These are phyloP conservation scores for Athelia sp. DNA, from an alignment of 1,284 basidiomycete species.

Conservation along the genomic window DNA sequence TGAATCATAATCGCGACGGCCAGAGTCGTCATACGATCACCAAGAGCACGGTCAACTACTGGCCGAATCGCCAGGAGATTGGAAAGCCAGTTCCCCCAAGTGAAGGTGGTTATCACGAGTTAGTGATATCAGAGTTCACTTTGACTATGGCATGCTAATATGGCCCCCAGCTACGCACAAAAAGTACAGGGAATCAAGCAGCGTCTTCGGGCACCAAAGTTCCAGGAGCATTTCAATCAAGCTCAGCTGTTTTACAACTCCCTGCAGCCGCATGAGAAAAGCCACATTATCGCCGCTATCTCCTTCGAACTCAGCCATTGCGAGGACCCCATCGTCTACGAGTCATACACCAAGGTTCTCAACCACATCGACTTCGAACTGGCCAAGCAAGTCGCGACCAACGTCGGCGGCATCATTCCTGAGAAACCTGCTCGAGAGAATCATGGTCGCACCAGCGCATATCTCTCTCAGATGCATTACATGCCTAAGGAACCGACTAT, in stretches of 20 bases:
- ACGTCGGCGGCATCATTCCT: slow-evolving; percentile 57
- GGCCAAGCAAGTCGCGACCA: slow-evolving; percentile 58
- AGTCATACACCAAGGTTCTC: slow-evolving; percentile 59
- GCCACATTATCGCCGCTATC: slow-evolving; percentile 61
- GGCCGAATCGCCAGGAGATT: slow-evolving; percentile 63
- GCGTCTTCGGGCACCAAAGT: slow-evolving; percentile 67
- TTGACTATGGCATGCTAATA: neutral
- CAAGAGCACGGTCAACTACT: slow-evolving; percentile 65
- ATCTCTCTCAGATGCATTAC: slow-evolving; percentile 60
- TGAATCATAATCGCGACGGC: slow-evolving; percentile 72
- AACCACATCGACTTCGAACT: slow-evolving; percentile 69
- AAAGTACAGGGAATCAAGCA: slow-evolving; percentile 61
- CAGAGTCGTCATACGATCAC: slow-evolving; percentile 52
- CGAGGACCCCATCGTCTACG: slow-evolving; percentile 67
- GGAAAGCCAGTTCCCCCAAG: slow-evolving; percentile 41
- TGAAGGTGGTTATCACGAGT: slow-evolving; percentile 56
- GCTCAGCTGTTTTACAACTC: slow-evolving; percentile 82
- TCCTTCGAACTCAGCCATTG: slow-evolving; percentile 80
- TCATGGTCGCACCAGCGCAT: slow-evolving; percentile 48
- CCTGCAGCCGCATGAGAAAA: slow-evolving; percentile 57
- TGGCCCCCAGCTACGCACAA: slow-evolving; percentile 17
- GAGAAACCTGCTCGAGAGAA: slow-evolving; percentile 42
- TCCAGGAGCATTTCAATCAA: slow-evolving; percentile 59
- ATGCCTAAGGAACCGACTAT: slow-evolving; percentile 60
- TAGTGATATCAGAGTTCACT: neutral